Conservation (phyloP, 139 green algal species). For the Coccomyxa sp. region DNA sequence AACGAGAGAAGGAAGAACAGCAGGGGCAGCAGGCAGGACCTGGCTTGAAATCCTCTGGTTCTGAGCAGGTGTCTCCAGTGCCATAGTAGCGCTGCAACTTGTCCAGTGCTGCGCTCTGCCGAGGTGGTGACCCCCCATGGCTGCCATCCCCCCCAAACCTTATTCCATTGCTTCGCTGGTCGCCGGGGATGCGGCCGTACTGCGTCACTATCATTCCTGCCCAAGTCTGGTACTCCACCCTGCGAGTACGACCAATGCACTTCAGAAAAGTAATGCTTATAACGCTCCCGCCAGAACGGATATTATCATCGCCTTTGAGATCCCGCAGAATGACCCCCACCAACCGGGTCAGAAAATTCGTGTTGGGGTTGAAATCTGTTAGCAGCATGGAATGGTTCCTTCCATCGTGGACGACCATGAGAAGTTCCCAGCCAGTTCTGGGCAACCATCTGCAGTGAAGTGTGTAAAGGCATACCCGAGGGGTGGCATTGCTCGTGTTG, state of each 20-base stretch:
- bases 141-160: not conserved
- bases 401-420: no score
- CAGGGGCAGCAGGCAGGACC: not conserved
- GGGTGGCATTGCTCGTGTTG: slow-evolving; percentile 44
- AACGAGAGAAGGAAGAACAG: no score
- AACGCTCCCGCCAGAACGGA: no score
- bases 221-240: slow-evolving; percentile 45
- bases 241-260: slow-evolving; percentile 4
- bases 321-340: no score
- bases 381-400: not conserved
- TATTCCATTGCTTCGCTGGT: not conserved
- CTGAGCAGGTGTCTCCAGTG: slow-evolving; percentile 9
- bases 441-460: not conserved
- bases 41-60: slow-evolving; percentile 7
- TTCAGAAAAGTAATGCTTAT: not conserved
- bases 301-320: no score
- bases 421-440: not conserved
- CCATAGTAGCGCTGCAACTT: slow-evolving; percentile 41
- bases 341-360: not conserved
- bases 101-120: slow-evolving; percentile 22
- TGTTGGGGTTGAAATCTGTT: not conserved
- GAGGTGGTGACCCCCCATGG: not conserved
- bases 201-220: slow-evolving; percentile 61
- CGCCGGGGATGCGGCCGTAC: slow-evolving; percentile 25
- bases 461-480: slow-evolving; percentile 44